Conservation (phyloP, 78 protist genomes). For the Ministeria vibrans region DNA sequence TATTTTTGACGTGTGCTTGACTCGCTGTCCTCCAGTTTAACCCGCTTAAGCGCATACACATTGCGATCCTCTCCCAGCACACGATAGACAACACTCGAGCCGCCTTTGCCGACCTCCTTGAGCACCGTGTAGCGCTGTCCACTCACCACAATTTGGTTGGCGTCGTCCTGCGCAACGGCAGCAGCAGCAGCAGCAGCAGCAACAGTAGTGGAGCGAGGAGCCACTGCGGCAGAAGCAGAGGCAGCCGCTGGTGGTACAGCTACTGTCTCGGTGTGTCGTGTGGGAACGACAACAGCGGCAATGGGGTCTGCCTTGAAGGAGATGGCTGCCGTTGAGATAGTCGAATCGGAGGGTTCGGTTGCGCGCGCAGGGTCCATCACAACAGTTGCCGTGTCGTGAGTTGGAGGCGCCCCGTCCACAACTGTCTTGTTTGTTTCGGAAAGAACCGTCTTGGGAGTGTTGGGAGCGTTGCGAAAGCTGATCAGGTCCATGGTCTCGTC, state of each 20-base stretch:
- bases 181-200: background rate
- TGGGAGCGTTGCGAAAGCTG: no score
- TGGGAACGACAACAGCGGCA: background rate
- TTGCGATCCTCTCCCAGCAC: background rate
- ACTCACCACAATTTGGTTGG: conserved; percentile 23
- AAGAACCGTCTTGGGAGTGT: no score
- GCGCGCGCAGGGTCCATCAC: no score
- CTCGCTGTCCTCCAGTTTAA: conserved; percentile 23
- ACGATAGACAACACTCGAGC: conserved; percentile 26
- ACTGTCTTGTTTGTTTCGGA: no score
- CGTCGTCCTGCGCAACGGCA: background rate
- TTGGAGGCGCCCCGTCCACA: no score
- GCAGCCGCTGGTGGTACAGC: background rate
- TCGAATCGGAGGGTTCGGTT: no score
- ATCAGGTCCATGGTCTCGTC: no score
- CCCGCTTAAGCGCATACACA: conserved; percentile 32
- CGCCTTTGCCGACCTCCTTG: conserved; percentile 77
- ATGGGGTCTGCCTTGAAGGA: background rate
- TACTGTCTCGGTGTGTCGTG: background rate
- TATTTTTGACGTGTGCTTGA: conserved; percentile 31
- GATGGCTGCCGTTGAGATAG: background rate
- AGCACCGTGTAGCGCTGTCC: conserved; percentile 30
- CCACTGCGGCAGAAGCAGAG: no score
- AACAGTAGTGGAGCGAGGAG: background rate
- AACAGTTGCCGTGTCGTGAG: no score